Evolutionary conservation across 495 filamentous ascomycete species (phyloP).

Genomic region (Xylaria curta): DNA sequence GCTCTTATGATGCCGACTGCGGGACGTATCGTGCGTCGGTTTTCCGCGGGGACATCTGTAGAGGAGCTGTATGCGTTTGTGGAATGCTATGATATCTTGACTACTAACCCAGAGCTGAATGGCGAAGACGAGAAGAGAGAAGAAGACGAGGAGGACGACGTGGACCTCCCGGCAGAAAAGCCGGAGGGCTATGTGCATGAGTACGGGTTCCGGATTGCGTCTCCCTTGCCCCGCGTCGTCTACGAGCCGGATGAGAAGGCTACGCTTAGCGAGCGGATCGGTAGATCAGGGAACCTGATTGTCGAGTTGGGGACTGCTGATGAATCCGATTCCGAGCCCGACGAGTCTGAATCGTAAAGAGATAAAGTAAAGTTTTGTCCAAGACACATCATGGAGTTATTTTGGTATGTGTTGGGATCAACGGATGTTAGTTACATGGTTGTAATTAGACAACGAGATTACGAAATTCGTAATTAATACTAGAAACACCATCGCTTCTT

Average conservation of each 20-base stretch:
- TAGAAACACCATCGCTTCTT: slow-evolving; percentile 2
- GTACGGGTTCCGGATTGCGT: slow-evolving; percentile 82
- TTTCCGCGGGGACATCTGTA: slow-evolving; percentile 66
- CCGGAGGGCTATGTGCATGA: slow-evolving; percentile 76
- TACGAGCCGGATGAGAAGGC: slow-evolving; percentile 70
- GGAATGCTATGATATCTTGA: slow-evolving; percentile 79
- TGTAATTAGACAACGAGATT: neutral
- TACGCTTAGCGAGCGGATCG: slow-evolving; percentile 73
- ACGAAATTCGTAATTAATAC: slow-evolving; percentile 2
- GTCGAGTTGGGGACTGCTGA: slow-evolving; percentile 64
- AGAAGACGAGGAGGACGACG: slow-evolving; percentile 37
- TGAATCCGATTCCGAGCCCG: slow-evolving; percentile 38
- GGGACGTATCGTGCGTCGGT: slow-evolving; percentile 73
- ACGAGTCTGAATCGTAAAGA: slow-evolving; percentile 1
- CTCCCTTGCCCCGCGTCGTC: slow-evolving; percentile 79
- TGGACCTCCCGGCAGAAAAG: slow-evolving; percentile 41
- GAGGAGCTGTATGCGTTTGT: slow-evolving; percentile 97
- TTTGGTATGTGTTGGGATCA: neutral
- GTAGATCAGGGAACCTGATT: slow-evolving; percentile 84
- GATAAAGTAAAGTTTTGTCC: slow-evolving; percentile 1
- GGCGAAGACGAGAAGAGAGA: slow-evolving; percentile 41
- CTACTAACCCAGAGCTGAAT: slow-evolving; percentile 31
- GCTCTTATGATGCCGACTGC: slow-evolving; percentile 74
- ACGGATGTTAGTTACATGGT: slow-evolving; percentile 6
- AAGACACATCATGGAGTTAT: slow-evolving; percentile 1